phyloP scores from a whole-genome alignment of 176 grass and related monocot genomes.

The Bonia amplexicaulis region DNA sequence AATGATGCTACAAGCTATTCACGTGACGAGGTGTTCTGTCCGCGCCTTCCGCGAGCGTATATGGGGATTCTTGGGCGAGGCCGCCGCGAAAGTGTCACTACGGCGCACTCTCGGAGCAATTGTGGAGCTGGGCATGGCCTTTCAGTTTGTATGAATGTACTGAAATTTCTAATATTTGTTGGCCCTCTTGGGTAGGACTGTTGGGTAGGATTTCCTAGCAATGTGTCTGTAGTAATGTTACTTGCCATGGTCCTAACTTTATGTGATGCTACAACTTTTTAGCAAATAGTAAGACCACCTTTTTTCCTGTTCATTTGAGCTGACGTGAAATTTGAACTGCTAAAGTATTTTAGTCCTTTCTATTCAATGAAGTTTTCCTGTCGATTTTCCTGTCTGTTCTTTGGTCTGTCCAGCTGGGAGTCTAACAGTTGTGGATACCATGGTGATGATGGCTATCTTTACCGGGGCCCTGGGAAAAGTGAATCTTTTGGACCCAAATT shows the following conservation, averaged over 20 bases:
- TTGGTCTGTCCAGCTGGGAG: conserved; percentile 72
- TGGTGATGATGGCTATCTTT: conserved; percentile 83
- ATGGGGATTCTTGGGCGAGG: too few species aligned
- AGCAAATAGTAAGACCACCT: neutral
- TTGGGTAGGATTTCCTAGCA: neutral
- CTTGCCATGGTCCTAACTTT: neutral
- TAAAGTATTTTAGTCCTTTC: conserved; percentile 7
- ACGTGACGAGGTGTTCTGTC: too few species aligned
- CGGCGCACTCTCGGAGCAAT: too few species aligned
- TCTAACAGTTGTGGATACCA: conserved; percentile 87
- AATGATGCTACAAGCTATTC: too few species aligned
- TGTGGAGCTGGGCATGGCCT: too few species aligned
- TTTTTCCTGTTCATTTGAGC: conserved; percentile 6
- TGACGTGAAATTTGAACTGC: conserved; percentile 1
- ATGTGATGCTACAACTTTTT: neutral
- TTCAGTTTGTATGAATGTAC: neutral
- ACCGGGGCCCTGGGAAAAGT: conserved; percentile 48
- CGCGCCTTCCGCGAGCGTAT: too few species aligned
- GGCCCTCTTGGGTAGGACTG: neutral
- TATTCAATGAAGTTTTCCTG: neutral
- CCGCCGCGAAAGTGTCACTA: too few species aligned
- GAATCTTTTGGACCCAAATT: conserved; percentile 83
- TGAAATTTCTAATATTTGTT: neutral
- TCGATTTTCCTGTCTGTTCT: neutral
- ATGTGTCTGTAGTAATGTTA: neutral